A percentile compares a stretch with the other conserved stretches of the same genome.
Conservation (phyloP, 768 basidiomycete genomes). For the Ephemerocybe angulata region DNA sequence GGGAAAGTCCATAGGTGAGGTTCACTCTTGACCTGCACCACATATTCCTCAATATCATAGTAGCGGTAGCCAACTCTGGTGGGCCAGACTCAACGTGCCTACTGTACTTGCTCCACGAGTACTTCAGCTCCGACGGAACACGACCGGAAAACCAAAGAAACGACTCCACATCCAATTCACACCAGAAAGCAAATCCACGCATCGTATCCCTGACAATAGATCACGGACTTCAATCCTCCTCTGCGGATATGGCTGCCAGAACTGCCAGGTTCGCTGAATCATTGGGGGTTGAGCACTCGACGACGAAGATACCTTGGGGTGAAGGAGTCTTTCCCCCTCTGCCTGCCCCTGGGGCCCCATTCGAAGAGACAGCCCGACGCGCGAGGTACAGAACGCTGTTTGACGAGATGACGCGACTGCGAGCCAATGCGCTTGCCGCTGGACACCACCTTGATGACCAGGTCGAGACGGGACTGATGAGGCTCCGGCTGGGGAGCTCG, state of each 20-base stretch:
- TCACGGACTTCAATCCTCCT: constrained; percentile 63
- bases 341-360: constrained; percentile 35
- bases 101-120: constrained; percentile 58
- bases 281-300: constrained; percentile 46
- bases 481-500: constrained; percentile 56
- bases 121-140: constrained; percentile 22
- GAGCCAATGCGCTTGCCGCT: constrained; percentile 48
- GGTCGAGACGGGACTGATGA: constrained; percentile 75
- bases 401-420: constrained; percentile 33
- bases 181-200: constrained; percentile 8
- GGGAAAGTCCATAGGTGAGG: constrained; percentile 1
- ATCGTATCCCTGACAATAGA: constrained; percentile 63
- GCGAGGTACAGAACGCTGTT: constrained; percentile 48
- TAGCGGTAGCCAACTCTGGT: constrained; percentile 77
- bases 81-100: constrained; percentile 82
- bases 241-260: constrained; percentile 50
- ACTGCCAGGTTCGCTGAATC: constrained; percentile 40
- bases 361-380: constrained; percentile 56
- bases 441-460: constrained; percentile 85
- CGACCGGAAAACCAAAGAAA: neutral
- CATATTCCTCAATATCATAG: neutral
- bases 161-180: neutral
- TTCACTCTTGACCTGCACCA: neutral
- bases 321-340: constrained; percentile 43
- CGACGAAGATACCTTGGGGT: constrained; percentile 56